Base-by-base conservation (phyloP, 1,139 yeast species). In the Arxiozyma slooffiae region DNA sequence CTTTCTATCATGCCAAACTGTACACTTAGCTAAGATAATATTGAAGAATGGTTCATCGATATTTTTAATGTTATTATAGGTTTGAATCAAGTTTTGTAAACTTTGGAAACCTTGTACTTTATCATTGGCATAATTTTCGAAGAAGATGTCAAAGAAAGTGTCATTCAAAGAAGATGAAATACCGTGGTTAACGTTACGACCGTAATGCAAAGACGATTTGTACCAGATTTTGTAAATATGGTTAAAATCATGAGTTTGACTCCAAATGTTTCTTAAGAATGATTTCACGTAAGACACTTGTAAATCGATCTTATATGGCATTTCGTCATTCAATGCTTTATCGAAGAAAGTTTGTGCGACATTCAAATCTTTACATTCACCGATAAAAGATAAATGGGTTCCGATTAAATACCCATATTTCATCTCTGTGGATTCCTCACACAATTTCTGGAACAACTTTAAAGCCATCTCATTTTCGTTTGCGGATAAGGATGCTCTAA, bases 41-140 rank as follows among this genome's bases (percentile, higher is more conserved):
- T 89, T 89, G 66, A 88, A 77, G 61, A 89, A 85, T 2, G 86
- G 80, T 64, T 86, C 88, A 66, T 84, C 89, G 52, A 81, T 72
- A 21, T 78, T 72, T 61, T 80, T 80, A 55, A 78, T 71, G 45
- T 73, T 73, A 48, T 79, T 76, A 66, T 85, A 85, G 39, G 74
- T 71, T 34, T 75, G 67, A 54, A 86, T 81, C 41, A 84, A 66
- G 39, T 77, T 73, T 59, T 79, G 79, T 57, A 89, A 76, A 57
- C 77, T 73, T 48, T 66, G 68, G 55, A 82, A 76, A 2, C 90
- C 84, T 55, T 78, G 80, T 8, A 70, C 71, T 49, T 78, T 75
- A 55, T 79, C 77, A 34, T 66, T 67, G 4, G 85, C 82, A 63
- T 73, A 80, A 47, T 72, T 72, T 53, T 75, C 71, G 69, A 88